A percentile compares a stretch with the other conserved stretches of the same genome.
phyloP scores from a whole-genome alignment of 352 stramenopile species.

The Chrysophaeum taylorii region DNA sequence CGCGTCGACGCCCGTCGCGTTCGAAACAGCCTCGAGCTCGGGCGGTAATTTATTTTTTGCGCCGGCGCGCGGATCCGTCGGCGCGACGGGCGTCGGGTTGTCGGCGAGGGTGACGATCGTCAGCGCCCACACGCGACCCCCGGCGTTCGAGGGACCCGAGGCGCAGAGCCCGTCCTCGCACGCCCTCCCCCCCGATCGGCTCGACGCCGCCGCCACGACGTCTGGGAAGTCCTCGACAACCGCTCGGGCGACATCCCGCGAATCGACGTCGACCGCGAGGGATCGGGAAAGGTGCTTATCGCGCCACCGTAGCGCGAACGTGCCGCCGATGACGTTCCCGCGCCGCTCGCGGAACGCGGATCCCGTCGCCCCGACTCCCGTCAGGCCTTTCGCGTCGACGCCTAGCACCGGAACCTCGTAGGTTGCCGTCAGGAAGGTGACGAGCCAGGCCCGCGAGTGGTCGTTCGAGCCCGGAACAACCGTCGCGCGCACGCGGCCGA shows the following conservation, averaged over 20 bases:
- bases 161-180: slow-evolving; percentile 63
- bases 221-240: slow-evolving; percentile 41
- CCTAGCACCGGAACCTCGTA: slow-evolving; percentile 62
- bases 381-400: slow-evolving; percentile 55
- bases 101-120: slow-evolving; percentile 69
- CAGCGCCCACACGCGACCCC: slow-evolving; percentile 74
- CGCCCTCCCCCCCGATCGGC: slow-evolving; percentile 54
- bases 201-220: slow-evolving; percentile 54
- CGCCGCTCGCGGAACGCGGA: slow-evolving; percentile 9
- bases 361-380: slow-evolving; percentile 57
- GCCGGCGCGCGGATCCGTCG: too few relatives aligned
- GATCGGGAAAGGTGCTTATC: slow-evolving; percentile 42
- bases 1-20: slow-evolving; percentile 21
- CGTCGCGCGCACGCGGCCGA: slow-evolving; percentile 27
- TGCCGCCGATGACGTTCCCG: not conserved
- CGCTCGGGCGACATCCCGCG: slow-evolving; percentile 47
- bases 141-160: slow-evolving; percentile 57
- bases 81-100: slow-evolving; percentile 62
- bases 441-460: slow-evolving; percentile 63
- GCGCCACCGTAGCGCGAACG: slow-evolving; percentile 65
- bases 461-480: slow-evolving; percentile 36
- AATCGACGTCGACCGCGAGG: slow-evolving; percentile 56
- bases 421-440: slow-evolving; percentile 73
- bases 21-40: slow-evolving; percentile 1
- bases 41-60: slow-evolving; percentile 27